These are phyloP conservation scores for Berberis vulgaris DNA, from an alignment of 164 flowering plant genomes.

Conservation along the genomic window DNA sequence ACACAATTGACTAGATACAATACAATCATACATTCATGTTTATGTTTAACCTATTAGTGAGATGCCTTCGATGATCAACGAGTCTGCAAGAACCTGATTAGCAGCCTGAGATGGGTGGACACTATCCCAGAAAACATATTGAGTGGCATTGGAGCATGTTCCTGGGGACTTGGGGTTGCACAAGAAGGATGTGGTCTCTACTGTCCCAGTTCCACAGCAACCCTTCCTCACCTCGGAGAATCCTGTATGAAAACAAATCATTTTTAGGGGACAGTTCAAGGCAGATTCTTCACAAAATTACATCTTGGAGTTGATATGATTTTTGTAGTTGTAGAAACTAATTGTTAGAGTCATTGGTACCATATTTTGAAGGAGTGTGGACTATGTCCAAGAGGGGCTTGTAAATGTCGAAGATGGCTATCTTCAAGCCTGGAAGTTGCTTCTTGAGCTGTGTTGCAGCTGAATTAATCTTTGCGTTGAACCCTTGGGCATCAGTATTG, in stretches of 20 bases:
- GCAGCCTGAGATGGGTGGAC: conserved; percentile 96
- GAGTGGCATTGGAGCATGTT: conserved; percentile 76
- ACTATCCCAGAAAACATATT: conserved; percentile 85
- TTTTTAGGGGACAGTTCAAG: background rate
- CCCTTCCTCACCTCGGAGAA: conserved; percentile 71
- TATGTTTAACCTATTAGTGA: conserved; percentile 28
- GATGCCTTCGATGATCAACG: conserved; percentile 60
- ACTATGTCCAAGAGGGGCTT: conserved; percentile 56
- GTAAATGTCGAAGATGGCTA: conserved; percentile 74
- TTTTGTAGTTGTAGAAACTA: background rate
- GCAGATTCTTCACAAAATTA: too few relatives aligned
- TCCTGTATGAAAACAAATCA: conserved; percentile 26
- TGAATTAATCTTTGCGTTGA: conserved; percentile 58
- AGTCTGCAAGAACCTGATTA: conserved; percentile 69
- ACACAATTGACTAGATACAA: too few relatives aligned
- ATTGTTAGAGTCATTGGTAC: conserved; percentile 30
- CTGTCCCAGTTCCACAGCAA: conserved; percentile 81
- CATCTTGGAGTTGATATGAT: too few relatives aligned
- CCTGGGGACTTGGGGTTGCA: conserved; percentile 77
- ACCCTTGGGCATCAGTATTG: conserved; percentile 56
- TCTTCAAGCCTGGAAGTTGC: conserved; percentile 50
- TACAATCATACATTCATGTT: background rate
- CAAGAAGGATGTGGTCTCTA: conserved; percentile 60
- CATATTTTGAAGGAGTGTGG: conserved; percentile 44
- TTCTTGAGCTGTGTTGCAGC: conserved; percentile 42